Evolutionary conservation across 2,329 filamentous ascomycete species (phyloP).

Genomic region (Pestalotiopsis sp.): DNA sequence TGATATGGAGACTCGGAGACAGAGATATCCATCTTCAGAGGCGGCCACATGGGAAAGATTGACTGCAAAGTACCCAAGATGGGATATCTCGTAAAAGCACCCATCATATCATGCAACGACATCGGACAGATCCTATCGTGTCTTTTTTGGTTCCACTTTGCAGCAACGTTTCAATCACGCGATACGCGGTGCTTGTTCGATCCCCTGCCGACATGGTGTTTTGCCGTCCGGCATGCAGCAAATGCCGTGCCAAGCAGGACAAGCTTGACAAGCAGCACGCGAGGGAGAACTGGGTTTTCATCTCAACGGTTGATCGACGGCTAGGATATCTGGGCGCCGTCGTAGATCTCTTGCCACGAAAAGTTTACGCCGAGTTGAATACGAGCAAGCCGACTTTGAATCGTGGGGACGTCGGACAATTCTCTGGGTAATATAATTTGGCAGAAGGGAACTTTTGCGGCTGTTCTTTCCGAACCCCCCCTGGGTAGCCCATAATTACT

Average conservation of each 20-base stretch:
- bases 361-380: not conserved
- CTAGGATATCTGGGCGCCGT: not conserved
- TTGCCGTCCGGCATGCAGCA: not conserved
- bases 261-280: not conserved
- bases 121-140: not conserved
- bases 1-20: not conserved
- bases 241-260: not conserved
- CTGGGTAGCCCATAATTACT: not conserved
- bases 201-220: not conserved
- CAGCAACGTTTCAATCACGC: not conserved
- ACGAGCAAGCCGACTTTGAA: not conserved
- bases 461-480: not conserved
- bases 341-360: not conserved
- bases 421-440: not conserved
- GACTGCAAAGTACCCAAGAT: not conserved
- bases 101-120: not conserved
- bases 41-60: not conserved
- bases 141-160: not conserved
- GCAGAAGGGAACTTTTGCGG: not conserved
- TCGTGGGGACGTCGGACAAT: not conserved
- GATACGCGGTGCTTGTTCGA: not conserved
- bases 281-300: not conserved
- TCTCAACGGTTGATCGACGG: not conserved
- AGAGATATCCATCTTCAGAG: not conserved
- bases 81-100: not conserved